Evolutionary conservation across 202 grass and related monocot genomes (phyloP).

Genomic region (Setaria viridis): DNA sequence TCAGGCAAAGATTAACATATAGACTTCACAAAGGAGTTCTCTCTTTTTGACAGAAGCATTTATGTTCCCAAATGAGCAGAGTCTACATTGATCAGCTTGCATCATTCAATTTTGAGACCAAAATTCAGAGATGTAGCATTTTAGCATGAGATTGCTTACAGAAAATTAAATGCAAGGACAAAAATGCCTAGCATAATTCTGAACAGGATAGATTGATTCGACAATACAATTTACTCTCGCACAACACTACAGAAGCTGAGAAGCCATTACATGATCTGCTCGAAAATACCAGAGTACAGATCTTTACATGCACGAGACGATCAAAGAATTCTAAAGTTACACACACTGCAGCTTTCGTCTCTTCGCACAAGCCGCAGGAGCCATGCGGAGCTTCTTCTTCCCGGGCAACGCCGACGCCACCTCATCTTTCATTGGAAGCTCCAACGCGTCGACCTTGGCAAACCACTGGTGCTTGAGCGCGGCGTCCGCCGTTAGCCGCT

Average conservation of each 20-base stretch:
- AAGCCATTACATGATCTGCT: neutral
- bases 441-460: neutral
- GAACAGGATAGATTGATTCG: neutral
- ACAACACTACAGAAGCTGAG: neutral
- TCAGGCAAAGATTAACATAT: no score
- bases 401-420: neutral
- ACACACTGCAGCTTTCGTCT: neutral
- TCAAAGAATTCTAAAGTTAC: neutral
- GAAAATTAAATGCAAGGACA: no score
- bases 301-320: neutral
- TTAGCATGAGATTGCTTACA: no score
- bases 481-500: conserved; percentile 42
- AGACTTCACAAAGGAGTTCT: no score
- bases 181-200: no score
- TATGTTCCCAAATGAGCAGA: no score
- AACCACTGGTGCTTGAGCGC: conserved; percentile 47
- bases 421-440: neutral
- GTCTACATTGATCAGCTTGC: no score
- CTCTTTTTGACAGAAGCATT: no score
- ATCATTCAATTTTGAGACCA: no score
- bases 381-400: neutral
- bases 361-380: neutral
- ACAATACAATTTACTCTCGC: neutral
- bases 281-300: neutral
- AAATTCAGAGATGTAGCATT: no score